Percentiles rank a stretch among this genome's conserved stretches.
phyloP scores from a whole-genome alignment of 345 rosid genomes.

The Salix viminalis region DNA sequence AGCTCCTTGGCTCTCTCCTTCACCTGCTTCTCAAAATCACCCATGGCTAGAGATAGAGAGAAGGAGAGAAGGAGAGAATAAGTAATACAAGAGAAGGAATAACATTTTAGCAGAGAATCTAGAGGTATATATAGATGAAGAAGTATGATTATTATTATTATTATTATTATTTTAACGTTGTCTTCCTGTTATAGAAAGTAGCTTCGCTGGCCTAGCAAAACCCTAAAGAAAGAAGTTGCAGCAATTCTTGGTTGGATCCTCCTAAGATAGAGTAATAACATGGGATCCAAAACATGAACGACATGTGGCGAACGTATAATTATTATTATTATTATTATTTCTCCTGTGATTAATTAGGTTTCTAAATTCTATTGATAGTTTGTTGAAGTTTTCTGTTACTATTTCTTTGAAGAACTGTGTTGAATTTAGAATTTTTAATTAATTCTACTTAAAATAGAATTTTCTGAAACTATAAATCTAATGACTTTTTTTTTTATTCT shows the following conservation, averaged over 20 bases:
- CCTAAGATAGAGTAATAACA: not conserved
- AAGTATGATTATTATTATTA: no score
- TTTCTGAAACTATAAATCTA: no score
- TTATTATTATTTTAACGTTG: not conserved
- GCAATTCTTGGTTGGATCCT: not conserved
- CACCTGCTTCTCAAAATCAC: slow-evolving; percentile 73
- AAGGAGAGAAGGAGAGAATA: not conserved
- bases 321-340: no score
- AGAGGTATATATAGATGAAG: not conserved
- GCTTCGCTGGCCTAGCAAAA: not conserved
- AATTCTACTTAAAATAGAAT: no score
- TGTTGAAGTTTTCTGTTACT: not conserved
- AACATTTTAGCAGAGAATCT: not conserved
- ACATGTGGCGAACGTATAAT: slow-evolving; percentile 17
- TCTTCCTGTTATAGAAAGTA: not conserved
- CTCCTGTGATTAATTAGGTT: no score
- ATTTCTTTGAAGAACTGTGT: not conserved
- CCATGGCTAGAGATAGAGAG: slow-evolving; percentile 34
- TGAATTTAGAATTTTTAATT: not conserved
- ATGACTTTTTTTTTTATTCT: no score
- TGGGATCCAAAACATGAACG: slow-evolving; percentile 32
- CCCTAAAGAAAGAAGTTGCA: not conserved
- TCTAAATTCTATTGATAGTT: no score
- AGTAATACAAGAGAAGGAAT: not conserved
- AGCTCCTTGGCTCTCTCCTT: slow-evolving; percentile 72